Percentiles rank a stretch among this genome's conserved stretches.
phyloP scores from a whole-genome alignment of 345 rosid species.

The Stellera chamaejasme region DNA sequence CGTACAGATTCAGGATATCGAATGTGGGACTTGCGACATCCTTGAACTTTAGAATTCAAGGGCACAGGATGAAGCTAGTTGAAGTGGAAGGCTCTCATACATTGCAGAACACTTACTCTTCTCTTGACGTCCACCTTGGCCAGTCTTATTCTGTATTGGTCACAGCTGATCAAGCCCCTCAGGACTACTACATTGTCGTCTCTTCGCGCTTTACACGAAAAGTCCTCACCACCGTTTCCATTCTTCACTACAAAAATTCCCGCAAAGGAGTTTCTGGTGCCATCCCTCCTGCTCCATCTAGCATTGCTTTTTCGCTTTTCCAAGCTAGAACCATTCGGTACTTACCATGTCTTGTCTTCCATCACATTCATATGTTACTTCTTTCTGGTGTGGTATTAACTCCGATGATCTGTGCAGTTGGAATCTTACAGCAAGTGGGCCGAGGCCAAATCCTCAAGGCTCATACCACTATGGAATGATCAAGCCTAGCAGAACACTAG shows the following conservation, averaged over 20 bases:
- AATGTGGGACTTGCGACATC: conserved; percentile 70
- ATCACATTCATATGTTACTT: not conserved
- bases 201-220: conserved; percentile 64
- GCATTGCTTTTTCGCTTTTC: conserved; percentile 55
- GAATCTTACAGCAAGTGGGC: conserved; percentile 93
- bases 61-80: conserved; percentile 71
- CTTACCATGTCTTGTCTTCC: conserved; percentile 3
- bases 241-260: conserved; percentile 86
- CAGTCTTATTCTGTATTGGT: conserved; percentile 86
- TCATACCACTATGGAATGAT: conserved; percentile 93
- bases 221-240: conserved; percentile 66
- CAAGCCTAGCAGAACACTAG: conserved; percentile 62
- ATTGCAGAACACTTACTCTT: conserved; percentile 49
- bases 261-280: conserved; percentile 63
- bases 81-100: conserved; percentile 98
- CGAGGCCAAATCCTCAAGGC: conserved; percentile 97
- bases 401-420: conserved; percentile 33
- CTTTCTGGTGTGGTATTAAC: not conserved
- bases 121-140: conserved; percentile 84
- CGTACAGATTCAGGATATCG: conserved; percentile 82
- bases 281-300: conserved; percentile 58
- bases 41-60: conserved; percentile 80
- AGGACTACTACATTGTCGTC: conserved; percentile 73
- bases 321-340: conserved; percentile 90
- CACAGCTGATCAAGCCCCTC: conserved; percentile 66